Evolutionary conservation across 176 grass and related monocot genomes (phyloP).

Genomic region (Oryza glumipatula): DNA sequence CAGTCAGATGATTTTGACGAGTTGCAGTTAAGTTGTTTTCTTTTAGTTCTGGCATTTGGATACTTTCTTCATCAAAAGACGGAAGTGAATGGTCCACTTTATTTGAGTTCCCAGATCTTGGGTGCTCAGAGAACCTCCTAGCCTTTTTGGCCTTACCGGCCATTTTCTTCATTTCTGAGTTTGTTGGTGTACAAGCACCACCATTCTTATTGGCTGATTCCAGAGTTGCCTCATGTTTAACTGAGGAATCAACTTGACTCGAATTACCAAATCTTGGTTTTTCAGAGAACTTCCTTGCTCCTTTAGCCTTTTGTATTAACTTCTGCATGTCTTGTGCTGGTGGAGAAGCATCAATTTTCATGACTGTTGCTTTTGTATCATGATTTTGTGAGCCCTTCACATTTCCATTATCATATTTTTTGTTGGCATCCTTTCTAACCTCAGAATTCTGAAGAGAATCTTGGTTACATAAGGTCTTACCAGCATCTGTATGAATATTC

Average conservation of each 20-base stretch:
- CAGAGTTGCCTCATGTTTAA: conserved; percentile 9
- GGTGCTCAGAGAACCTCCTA: conserved; percentile 55
- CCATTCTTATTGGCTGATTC: conserved; percentile 25
- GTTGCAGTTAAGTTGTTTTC: conserved; percentile 33
- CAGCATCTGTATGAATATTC: conserved; percentile 36
- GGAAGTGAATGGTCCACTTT: conserved; percentile 36
- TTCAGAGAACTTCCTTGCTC: conserved; percentile 55
- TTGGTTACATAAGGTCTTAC: conserved; percentile 33
- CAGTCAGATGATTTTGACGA: conserved; percentile 55
- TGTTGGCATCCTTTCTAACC: conserved; percentile 20
- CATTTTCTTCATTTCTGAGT: conserved; percentile 48
- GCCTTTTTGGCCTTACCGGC: conserved; percentile 40
- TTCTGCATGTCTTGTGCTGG: conserved; percentile 35
- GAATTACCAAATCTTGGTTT: conserved; percentile 42
- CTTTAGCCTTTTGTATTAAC: conserved; percentile 57
- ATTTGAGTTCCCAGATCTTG: conserved; percentile 43
- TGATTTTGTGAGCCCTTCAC: conserved; percentile 32
- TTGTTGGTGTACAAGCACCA: conserved; percentile 32
- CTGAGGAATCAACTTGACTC: conserved; percentile 35
- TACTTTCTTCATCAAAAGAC: conserved; percentile 40
- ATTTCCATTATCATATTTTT: conserved; percentile 29
- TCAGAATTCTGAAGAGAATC: conserved; percentile 36
- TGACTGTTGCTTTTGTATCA: conserved; percentile 33
- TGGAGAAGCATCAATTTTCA: conserved; percentile 33
- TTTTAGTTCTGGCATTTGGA: conserved; percentile 30